phyloP scores from a whole-genome alignment of 768 basidiomycete genomes.

The Rhodotorula kratochvilovae region DNA sequence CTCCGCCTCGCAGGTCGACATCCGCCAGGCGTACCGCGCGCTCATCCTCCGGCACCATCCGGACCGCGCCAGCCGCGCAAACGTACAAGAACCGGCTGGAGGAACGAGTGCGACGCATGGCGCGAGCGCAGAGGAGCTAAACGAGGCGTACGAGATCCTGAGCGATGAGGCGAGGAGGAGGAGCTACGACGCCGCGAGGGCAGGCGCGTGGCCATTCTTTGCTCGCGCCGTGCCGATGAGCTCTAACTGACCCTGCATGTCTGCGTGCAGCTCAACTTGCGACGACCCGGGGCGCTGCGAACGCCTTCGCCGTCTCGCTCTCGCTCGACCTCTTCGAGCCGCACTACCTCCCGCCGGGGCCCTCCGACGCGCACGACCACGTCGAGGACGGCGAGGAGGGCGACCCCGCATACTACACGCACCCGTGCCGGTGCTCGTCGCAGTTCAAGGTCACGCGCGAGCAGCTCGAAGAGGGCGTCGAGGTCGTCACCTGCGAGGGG shows the following conservation, averaged over 20 bases:
- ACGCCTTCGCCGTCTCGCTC: conserved; percentile 15
- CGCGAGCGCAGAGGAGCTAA: conserved; percentile 12
- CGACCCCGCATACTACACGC: conserved; percentile 46
- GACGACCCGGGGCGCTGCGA: background rate
- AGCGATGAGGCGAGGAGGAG: conserved; percentile 9
- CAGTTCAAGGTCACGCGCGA: conserved; percentile 44
- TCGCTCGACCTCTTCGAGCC: conserved; percentile 35
- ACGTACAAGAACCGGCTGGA: background rate
- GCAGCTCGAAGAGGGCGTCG: conserved; percentile 48
- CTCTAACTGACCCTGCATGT: too few species aligned
- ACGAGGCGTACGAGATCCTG: conserved; percentile 30
- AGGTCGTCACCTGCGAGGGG: conserved; percentile 49
- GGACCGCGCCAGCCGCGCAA: background rate
- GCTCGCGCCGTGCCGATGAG: too few species aligned
- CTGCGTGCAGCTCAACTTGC: conserved; percentile 6
- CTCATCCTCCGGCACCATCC: conserved; percentile 13
- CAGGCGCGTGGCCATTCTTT: background rate
- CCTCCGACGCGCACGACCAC: background rate
- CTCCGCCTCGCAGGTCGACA: background rate
- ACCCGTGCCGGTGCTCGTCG: conserved; percentile 48
- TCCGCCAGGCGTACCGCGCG: conserved; percentile 5
- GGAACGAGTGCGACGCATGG: too few species aligned
- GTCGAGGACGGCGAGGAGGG: background rate
- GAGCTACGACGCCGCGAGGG: conserved; percentile 15
- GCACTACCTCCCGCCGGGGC: background rate